Percentiles rank a stretch among this genome's conserved stretches.
phyloP scores from a whole-genome alignment of 768 basidiomycete genomes.

The Pleurotus pulmonarius region DNA sequence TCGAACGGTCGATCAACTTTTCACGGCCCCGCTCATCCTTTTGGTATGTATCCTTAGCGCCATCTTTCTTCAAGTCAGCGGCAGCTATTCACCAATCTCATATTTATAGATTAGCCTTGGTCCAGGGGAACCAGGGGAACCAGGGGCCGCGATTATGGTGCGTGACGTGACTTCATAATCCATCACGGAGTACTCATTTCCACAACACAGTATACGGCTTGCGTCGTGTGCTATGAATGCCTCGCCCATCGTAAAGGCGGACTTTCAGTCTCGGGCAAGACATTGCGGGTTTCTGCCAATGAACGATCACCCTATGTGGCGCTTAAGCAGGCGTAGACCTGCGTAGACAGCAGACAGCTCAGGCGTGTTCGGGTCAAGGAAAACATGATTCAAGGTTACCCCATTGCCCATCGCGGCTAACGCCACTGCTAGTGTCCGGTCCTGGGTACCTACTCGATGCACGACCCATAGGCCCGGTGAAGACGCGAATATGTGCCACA shows the following conservation, averaged over 20 bases:
- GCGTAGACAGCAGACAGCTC: no score
- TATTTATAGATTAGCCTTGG: no score
- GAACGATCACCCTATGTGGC: background rate
- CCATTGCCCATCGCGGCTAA: background rate
- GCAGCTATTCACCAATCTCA: background rate
- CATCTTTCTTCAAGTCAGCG: constrained; percentile 1
- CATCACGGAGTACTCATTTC: no score
- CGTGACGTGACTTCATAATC: no score
- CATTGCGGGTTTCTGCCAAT: background rate
- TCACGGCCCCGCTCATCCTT: background rate
- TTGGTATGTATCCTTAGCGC: background rate
- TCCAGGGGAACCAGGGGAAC: background rate
- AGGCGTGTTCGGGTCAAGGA: no score
- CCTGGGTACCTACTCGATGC: background rate
- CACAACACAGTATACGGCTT: no score
- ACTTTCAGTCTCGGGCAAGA: background rate
- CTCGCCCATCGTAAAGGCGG: no score
- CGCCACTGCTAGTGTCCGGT: background rate
- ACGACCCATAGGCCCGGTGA: background rate
- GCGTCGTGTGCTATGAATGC: no score
- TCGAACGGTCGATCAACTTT: background rate
- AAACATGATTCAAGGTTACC: background rate
- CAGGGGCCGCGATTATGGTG: background rate
- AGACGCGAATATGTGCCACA: no score
- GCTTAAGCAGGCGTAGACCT: background rate